Evolutionary conservation across 345 rosid genomes (phyloP).

Genomic region (Dimocarpus longan): DNA sequence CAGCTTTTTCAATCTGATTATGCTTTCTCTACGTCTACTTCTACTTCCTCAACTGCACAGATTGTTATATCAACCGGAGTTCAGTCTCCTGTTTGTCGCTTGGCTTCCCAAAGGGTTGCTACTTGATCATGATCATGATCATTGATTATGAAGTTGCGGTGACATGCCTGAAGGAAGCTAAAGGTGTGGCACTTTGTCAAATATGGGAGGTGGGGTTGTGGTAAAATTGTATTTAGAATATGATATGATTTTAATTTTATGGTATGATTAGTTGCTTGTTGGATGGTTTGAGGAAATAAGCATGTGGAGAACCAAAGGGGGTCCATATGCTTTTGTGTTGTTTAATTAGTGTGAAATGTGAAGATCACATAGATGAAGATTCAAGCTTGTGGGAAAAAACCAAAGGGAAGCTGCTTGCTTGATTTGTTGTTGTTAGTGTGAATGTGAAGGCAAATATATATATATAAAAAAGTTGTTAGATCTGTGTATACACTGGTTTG

Average conservation of each 20-base stretch:
- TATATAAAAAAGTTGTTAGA: neutral
- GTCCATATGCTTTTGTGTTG: constrained; percentile 31
- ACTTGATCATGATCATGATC: constrained; percentile 30
- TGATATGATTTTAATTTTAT: neutral
- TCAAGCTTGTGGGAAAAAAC: constrained; percentile 13
- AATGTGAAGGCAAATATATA: neutral
- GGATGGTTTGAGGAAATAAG: constrained; percentile 20
- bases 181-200: constrained; percentile 33
- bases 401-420: constrained; percentile 24
- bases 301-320: constrained; percentile 40
- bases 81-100: constrained; percentile 58
- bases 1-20: constrained; percentile 47
- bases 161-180: constrained; percentile 36
- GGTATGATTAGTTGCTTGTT: neutral
- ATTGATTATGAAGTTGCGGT: neutral
- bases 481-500: constrained; percentile 5
- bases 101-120: constrained; percentile 51
- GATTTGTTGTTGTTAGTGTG: neutral
- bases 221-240: neutral
- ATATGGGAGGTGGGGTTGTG: neutral
- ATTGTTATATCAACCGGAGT: constrained; percentile 53
- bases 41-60: constrained; percentile 30
- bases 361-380: neutral
- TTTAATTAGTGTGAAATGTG: constrained; percentile 9
- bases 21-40: constrained; percentile 34